Evolutionary conservation across 345 rosid genomes (phyloP).

Genomic region (Gossypium stocksii): DNA sequence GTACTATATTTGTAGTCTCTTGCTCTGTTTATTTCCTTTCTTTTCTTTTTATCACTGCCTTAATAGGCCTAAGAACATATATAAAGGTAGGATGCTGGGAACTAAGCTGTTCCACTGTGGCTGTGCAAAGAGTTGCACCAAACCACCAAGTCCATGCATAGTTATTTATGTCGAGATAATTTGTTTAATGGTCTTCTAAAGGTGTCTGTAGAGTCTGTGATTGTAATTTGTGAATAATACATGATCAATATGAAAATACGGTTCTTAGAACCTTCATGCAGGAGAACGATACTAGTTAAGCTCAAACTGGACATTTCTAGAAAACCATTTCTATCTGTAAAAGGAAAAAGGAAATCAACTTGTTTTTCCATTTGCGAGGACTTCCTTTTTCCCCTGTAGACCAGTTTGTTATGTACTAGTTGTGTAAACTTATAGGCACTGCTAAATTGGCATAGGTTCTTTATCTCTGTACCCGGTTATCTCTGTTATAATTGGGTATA

Average conservation of each 20-base stretch:
- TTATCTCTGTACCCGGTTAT: neutral
- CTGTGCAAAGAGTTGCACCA: neutral
- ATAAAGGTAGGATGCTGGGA: neutral
- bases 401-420: neutral
- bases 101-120: neutral
- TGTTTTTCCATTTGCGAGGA: neutral
- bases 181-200: neutral
- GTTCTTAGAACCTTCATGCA: neutral
- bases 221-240: neutral
- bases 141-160: neutral
- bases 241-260: neutral
- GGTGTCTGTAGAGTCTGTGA: neutral
- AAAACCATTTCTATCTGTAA: neutral
- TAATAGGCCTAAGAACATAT: neutral
- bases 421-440: neutral
- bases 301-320: neutral
- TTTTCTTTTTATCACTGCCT: neutral
- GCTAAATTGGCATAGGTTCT: neutral
- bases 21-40: neutral
- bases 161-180: neutral
- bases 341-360: neutral
- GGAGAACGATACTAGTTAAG: neutral
- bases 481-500: neutral
- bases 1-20: neutral
- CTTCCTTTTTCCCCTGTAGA: neutral